Conservation (phyloP, 345 rosid species). For the Ceriops zippeliana region DNA sequence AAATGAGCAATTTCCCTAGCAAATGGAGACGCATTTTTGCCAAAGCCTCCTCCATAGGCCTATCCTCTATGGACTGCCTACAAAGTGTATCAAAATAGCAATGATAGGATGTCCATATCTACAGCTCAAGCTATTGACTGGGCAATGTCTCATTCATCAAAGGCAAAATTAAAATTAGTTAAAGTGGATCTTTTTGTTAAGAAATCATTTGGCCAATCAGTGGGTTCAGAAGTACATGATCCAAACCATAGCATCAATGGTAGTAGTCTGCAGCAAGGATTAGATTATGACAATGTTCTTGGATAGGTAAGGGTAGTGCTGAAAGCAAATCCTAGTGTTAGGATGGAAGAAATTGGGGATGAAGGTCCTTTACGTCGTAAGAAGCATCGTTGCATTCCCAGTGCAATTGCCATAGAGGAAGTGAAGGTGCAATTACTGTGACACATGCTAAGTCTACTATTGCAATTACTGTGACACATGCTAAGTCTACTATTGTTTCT, state of each 20-base stretch:
- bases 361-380: slow-evolving; percentile 60
- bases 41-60: slow-evolving; percentile 99
- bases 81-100: slow-evolving; percentile 91
- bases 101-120: slow-evolving; percentile 90
- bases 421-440: slow-evolving; percentile 64
- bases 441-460: not conserved
- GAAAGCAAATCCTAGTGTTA: slow-evolving; percentile 70
- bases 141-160: slow-evolving; percentile 88
- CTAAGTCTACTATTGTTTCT: not conserved
- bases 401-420: slow-evolving; percentile 97
- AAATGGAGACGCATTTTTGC: slow-evolving; percentile 91
- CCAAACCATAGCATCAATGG: slow-evolving; percentile 16
- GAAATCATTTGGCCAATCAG: slow-evolving; percentile 28
- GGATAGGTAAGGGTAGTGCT: slow-evolving; percentile 94
- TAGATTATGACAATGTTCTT: slow-evolving; percentile 43
- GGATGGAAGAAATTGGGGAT: slow-evolving; percentile 68
- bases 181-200: slow-evolving; percentile 63
- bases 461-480: slow-evolving; percentile 10
- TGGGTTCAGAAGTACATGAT: slow-evolving; percentile 20
- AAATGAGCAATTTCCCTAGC: slow-evolving; percentile 97
- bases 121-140: slow-evolving; percentile 98
- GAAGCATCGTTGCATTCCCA: slow-evolving; percentile 99
- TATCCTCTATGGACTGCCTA: slow-evolving; percentile 97
- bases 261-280: slow-evolving; percentile 19
- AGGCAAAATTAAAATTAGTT: slow-evolving; percentile 69